phyloP scores from a whole-genome alignment of 345 rosid species.

The Gossypium australe region DNA sequence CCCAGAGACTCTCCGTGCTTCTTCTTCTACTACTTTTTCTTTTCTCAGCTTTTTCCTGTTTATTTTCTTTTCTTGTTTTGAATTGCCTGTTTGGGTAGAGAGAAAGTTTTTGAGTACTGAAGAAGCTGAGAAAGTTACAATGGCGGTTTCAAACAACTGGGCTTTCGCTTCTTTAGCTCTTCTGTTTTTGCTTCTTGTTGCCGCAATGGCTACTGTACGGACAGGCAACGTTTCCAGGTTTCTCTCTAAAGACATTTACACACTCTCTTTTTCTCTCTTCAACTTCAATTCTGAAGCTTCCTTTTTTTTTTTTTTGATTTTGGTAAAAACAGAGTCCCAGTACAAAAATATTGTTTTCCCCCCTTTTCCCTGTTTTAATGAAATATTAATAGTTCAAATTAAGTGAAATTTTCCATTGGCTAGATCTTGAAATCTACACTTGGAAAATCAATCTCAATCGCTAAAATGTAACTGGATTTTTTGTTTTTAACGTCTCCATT shows the following conservation, averaged over 20 bases:
- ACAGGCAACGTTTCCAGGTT: constrained; percentile 37
- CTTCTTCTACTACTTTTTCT: neutral
- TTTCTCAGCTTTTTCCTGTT: constrained; percentile 7
- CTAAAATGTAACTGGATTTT: neutral
- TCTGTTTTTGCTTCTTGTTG: constrained; percentile 30
- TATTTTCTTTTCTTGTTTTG: constrained; percentile 9
- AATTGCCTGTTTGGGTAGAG: constrained; percentile 17
- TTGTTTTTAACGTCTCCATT: constrained; percentile 10
- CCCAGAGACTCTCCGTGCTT: constrained; percentile 32
- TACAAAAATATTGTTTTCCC: neutral
- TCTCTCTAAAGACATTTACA: too few relatives aligned
- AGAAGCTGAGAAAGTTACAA: constrained; percentile 25
- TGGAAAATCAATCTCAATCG: neutral
- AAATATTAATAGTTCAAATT: neutral
- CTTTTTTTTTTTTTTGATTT: neutral
- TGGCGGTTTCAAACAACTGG: constrained; percentile 39
- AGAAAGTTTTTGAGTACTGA: neutral
- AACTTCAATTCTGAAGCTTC: constrained; percentile 27
- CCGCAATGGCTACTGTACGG: constrained; percentile 31
- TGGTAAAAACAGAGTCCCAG: neutral
- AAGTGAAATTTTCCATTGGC: neutral
- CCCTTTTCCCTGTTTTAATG: neutral
- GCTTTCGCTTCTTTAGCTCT: constrained; percentile 22
- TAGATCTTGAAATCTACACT: neutral
- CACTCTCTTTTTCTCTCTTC: neutral